Percentiles rank a stretch among this genome's conserved stretches.
Evolutionary conservation across 1,139 yeast genomes (phyloP).

Genomic region (Zygosaccharomyces sapae): DNA sequence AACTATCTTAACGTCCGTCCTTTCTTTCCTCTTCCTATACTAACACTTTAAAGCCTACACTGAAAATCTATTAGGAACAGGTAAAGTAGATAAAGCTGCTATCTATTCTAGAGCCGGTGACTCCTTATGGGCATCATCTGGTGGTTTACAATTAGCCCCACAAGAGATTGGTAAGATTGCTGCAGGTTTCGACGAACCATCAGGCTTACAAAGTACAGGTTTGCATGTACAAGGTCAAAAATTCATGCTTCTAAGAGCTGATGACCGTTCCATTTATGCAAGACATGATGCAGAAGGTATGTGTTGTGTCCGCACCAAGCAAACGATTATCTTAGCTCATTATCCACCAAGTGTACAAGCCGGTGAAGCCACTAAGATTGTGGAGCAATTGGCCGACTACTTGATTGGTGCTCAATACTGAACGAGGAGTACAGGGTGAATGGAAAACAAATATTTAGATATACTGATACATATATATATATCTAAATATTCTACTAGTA

Average conservation of each 20-base stretch:
- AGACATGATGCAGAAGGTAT: conserved; percentile 85
- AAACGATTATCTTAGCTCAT: conserved; percentile 89
- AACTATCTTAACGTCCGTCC: not conserved
- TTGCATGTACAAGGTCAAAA: conserved; percentile 81
- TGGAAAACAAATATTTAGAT: not conserved
- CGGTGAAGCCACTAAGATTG: conserved; percentile 91
- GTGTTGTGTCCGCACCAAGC: conserved; percentile 87
- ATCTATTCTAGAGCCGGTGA: conserved; percentile 93
- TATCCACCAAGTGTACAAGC: conserved; percentile 88
- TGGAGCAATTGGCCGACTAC: conserved; percentile 93
- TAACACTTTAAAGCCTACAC: conserved; percentile 61
- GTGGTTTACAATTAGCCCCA: conserved; percentile 62
- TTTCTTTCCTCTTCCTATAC: conserved; percentile 6
- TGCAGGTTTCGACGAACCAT: conserved; percentile 74
- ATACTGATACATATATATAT: conserved; percentile 3
- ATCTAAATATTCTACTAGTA: conserved; percentile 3
- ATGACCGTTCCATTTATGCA: conserved; percentile 90
- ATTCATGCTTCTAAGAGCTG: conserved; percentile 84
- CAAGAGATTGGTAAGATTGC: conserved; percentile 73
- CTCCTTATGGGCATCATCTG: conserved; percentile 86
- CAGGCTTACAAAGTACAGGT: conserved; percentile 76
- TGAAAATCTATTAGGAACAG: conserved; percentile 81
- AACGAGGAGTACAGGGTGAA: conserved; percentile 8
- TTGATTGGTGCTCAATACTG: conserved; percentile 82
- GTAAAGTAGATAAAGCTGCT: conserved; percentile 87